Evolutionary conservation across 192 early-diverging fungal genomes (phyloP), one percentile per base, ranked within the genome.

Genomic region (Linnemannia zychae): DNA sequence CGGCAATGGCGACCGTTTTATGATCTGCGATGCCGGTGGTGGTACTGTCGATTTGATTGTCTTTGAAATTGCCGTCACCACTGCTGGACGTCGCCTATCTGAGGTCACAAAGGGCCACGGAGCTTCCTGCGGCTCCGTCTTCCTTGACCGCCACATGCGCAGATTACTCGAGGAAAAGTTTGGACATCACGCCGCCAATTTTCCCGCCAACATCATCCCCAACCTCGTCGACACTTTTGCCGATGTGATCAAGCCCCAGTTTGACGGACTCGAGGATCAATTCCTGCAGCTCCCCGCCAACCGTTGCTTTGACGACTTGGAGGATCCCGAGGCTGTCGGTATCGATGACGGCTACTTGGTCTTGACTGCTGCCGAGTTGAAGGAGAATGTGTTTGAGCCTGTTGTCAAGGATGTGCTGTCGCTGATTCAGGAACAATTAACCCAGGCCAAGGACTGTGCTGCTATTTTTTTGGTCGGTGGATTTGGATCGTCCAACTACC

Each of bases 391-490:
- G n/a, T 92, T 92, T 65, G 81, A 89, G 40, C 89, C 89, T 0
- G 86, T 90, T 0, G 50, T 89, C 7, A 77, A 87, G 20, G 57
- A 75, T 31, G 87, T 92, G 31, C 50, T 89, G 0, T 65, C 72
- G 17, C 44, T 92, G 33, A 90, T 92, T 36, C 52, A 87, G 63
- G 50, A 83, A 31, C 91, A 92, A 72, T 72, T 92, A 47, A 71
- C 69, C 4, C 80, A 84, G 57, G 67, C 79, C 9, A 76, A 84
- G 37, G 67, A 71, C 20, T 75, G 89, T 15, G 67, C 87, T 28
- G 86, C 89, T 13, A 88, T 90, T 24, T 92, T 92, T 79, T 67
- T 92, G 71, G 91, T 92, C 18, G 91, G 91, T 28, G 91, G 91
- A 47, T 90, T 90, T 72, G 90, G 91, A 34, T 86, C 88, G 60